Base-by-base conservation (phyloP, 257 asterid species). In the Anisodus acutangulus region DNA sequence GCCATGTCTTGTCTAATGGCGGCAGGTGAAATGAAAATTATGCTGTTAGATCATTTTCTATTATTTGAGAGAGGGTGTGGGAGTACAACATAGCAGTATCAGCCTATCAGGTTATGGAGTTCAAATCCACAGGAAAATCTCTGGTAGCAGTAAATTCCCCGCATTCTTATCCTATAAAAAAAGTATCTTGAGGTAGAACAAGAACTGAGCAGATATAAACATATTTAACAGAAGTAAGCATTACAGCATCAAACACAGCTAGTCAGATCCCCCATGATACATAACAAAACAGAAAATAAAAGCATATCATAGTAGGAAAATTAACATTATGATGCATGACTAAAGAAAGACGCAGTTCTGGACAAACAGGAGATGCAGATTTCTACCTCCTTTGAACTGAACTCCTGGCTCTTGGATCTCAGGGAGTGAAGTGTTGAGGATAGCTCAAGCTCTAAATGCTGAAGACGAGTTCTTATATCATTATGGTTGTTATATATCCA, bases 381-480 rank as follows among this genome's bases (percentile, higher is more conserved):
- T 49, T 68, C 22, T 82, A 94, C 99, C 95, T 93, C 90, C 47
- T 90, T 85, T 26, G 83, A 49, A 59, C 59, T 80, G 59, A n/a
- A 43, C 79, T 91, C 90, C 63, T 83, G 88, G 84, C 84, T 88
- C 82, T 84, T 89, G 78, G 92, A 89, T 87, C 92, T 90, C 90
- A 97, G 74, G 31, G 90, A 88, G 68, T 15, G 53, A 80, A 97
- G 94, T 45, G 94, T 87, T 49, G 94, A 83, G 17, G 86, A 85
- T 66, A 97, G 97, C 91, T 97, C 98, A 54, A 79, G 57, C 76
- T 93, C 92, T 45, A 97, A 90, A 87, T 88, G 82, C 72, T 78
- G 89, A 85, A 97, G 93, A 78, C 89, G 92, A 82, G 86, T 81
- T 86, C 84, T 88, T 82, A 95, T 84, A 17, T 88, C 89, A 41